Conservation (phyloP, 2,329 filamentous ascomycete genomes). For the Aspergillus piperis region DNA sequence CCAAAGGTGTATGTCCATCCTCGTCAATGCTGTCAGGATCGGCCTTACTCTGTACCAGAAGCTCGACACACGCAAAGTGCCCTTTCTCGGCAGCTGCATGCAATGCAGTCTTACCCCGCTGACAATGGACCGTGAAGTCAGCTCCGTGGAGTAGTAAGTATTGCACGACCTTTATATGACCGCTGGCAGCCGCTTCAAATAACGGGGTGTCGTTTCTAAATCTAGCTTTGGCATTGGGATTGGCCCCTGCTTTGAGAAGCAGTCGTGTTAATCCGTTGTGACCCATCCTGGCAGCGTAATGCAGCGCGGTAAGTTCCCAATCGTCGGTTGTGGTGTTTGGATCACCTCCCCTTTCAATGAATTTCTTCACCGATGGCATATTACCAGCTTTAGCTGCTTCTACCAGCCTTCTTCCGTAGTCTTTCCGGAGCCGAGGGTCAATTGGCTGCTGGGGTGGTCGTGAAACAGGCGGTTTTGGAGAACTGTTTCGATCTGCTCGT, state of each 20-base stretch:
- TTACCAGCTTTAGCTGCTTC: background rate
- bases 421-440: background rate
- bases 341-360: background rate
- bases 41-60: background rate
- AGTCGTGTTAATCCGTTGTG: background rate
- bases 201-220: background rate
- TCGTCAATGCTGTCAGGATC: background rate
- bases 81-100: conserved; percentile 1
- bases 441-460: background rate
- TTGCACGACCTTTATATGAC: background rate
- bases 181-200: background rate
- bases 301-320: background rate
- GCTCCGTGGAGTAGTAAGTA: background rate
- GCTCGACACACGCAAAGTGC: background rate
- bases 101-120: background rate
- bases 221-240: background rate
- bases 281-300: background rate
- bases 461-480: background rate
- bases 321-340: background rate
- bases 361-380: background rate
- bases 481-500: background rate
- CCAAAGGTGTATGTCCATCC: background rate
- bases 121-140: background rate
- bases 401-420: background rate
- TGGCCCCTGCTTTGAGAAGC: background rate